phyloP scores from a whole-genome alignment of 192 early-diverging fungal genomes.

The Podila minutissima region DNA sequence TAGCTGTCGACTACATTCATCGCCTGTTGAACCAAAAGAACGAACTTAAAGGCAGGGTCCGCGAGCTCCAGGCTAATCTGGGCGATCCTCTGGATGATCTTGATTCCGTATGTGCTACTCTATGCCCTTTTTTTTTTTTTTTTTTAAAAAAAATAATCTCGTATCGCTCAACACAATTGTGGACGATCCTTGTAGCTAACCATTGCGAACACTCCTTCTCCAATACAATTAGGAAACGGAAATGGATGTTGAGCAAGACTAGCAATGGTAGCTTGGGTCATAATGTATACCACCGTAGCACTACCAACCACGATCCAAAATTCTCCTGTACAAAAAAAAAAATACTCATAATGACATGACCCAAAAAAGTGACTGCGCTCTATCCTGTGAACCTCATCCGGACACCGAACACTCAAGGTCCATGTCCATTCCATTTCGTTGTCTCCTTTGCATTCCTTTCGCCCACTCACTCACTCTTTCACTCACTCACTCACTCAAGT shows the following conservation, averaged over 20 bases:
- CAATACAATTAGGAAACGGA: neutral
- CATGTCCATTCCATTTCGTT: no score
- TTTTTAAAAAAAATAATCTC: neutral
- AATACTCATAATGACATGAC: no score
- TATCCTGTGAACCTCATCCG: no score
- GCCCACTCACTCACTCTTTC: neutral
- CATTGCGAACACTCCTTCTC: neutral
- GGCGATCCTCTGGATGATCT: slow-evolving; percentile 48
- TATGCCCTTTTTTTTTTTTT: neutral
- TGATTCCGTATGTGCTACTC: slow-evolving; percentile 6
- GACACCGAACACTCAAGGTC: no score
- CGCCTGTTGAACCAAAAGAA: slow-evolving; percentile 68
- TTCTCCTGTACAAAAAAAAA: no score
- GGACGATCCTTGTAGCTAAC: neutral
- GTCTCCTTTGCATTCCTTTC: no score
- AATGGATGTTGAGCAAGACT: neutral
- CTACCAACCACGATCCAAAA: no score
- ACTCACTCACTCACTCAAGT: neutral
- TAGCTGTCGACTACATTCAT: slow-evolving; percentile 79
- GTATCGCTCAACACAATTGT: neutral
- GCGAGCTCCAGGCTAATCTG: slow-evolving; percentile 53
- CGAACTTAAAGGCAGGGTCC: slow-evolving; percentile 59
- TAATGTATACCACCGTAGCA: no score
- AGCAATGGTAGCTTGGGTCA: neutral
- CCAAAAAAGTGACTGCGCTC: no score